Percentiles rank a stretch among this genome's conserved stretches.
These are phyloP conservation scores for Annulohypoxylon truncatum DNA, from an alignment of 2,329 filamentous ascomycete species.

Conservation along the genomic window DNA sequence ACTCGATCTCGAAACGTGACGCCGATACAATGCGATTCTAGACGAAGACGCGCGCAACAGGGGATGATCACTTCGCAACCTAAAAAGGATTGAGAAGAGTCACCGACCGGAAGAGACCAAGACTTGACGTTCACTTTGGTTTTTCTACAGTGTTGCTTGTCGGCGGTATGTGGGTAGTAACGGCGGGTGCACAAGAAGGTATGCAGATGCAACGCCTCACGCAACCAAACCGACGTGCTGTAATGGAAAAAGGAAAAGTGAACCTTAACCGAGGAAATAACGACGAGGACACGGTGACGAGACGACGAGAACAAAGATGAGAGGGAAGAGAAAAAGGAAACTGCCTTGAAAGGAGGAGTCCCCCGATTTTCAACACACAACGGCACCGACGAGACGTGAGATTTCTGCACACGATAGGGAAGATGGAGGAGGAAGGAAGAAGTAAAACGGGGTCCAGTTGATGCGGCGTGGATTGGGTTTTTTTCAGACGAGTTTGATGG, in stretches of 20 bases:
- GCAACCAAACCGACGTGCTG: constrained; percentile 31
- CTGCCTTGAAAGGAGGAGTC: constrained; percentile 55
- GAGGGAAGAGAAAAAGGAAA: constrained; percentile 55
- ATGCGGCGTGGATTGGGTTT: constrained; percentile 40
- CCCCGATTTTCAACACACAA: constrained; percentile 54
- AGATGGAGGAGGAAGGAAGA: constrained; percentile 50
- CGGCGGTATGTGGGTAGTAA: constrained; percentile 31
- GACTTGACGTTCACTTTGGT: constrained; percentile 36
- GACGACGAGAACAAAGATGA: constrained; percentile 51
- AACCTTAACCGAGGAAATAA: constrained; percentile 43
- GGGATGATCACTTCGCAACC: constrained; percentile 33
- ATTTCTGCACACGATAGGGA: constrained; percentile 51
- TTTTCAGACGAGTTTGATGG: constrained; percentile 39
- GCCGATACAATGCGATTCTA: constrained; percentile 43
- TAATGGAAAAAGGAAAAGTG: constrained; percentile 33
- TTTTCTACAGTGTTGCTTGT: constrained; percentile 7
- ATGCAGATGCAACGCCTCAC: constrained; percentile 39
- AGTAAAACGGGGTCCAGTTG: constrained; percentile 44
- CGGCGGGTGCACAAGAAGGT: constrained; percentile 38
- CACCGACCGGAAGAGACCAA: constrained; percentile 40
- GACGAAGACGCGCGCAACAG: constrained; percentile 35
- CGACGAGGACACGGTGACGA: constrained; percentile 42
- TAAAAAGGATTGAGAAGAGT: constrained; percentile 35
- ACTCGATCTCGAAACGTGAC: constrained; percentile 39
- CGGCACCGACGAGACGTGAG: constrained; percentile 51